phyloP scores from a whole-genome alignment of 2,329 filamentous ascomycete genomes.

The Chaetomium sp. region DNA sequence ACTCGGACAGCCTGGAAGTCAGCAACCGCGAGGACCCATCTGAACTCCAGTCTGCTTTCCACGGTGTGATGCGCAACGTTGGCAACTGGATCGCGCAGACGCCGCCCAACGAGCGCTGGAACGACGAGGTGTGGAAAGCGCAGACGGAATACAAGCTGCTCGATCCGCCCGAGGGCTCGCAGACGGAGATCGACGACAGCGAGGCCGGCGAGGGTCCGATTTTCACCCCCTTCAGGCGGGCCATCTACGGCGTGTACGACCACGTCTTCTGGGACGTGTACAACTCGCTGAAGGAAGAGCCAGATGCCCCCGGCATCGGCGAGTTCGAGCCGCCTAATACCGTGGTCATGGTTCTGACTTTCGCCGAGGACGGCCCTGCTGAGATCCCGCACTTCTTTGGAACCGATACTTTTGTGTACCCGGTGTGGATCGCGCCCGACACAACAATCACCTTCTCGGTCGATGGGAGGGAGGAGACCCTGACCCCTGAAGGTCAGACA shows the following conservation, averaged over 20 bases:
- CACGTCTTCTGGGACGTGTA: constrained; percentile 14
- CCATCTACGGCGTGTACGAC: constrained; percentile 1
- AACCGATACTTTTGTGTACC: constrained; percentile 9
- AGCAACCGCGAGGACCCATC: not conserved
- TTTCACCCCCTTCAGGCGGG: not conserved
- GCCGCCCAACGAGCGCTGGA: not conserved
- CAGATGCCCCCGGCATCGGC: not conserved
- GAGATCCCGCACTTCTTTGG: not conserved
- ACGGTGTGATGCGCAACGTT: not conserved
- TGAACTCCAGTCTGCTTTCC: not conserved
- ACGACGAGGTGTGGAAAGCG: constrained; percentile 3
- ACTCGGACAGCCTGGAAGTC: not conserved
- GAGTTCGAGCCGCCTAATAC: constrained; percentile 1
- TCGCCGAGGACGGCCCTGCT: not conserved
- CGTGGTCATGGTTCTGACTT: not conserved
- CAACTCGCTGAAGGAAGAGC: not conserved
- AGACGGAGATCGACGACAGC: not conserved
- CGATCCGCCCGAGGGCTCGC: constrained; percentile 5
- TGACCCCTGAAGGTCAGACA: constrained; percentile 1
- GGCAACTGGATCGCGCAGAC: constrained; percentile 9
- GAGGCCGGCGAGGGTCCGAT: not conserved
- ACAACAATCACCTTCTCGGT: constrained; percentile 1
- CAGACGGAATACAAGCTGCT: not conserved
- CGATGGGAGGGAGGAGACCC: not conserved
- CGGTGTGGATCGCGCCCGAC: constrained; percentile 5